Evolutionary conservation across 768 basidiomycete species (phyloP), one percentile per base, ranked within the genome.

Genomic region (Phlegmacium glaucopus): DNA sequence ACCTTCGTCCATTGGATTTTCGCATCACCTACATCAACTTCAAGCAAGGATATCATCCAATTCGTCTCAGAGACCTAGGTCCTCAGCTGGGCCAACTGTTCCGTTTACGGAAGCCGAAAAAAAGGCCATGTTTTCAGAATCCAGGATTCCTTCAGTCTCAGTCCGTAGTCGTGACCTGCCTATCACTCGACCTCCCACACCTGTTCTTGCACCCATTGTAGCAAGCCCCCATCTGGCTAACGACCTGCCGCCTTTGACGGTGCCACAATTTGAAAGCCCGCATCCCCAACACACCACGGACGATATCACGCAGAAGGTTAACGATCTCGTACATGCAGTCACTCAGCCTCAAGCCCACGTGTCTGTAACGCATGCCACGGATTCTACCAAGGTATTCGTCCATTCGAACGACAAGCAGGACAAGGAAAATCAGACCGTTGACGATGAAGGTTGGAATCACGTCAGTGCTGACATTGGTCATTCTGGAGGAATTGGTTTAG

Each of bases 231-330:
- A 44, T 7, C 35, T 41, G 13, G 35, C 42, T 26, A 45, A 29
- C n/a, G 49, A 60, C 37, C 35, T 72, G 22, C 72, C 75, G 17
- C 57, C 71, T 32, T 62, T 78, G 27, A 65, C 66, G 6, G 71
- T 76, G 1, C 78, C 77, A 1, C 67, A 66, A 38, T 66, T 68
- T 9, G 60, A 58, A 1, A 70, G 76, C 36, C 62, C 64, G 22
- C 68, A 70, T 29, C 55, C 72, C 26, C 78, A 75, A 59, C 57
- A 57, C 36, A 64, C 70, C 8, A 69, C 75, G 46, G 72, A 74
- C 34, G 72, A 74, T 16, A 70, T 76, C 34, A 69, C 78, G 12
- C 71, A 72, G 18, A 72, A 72, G 47, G 68, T 76, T 43, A 77
- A 77, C 54, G 54, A 70, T 26, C 64, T 74, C 29, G 64, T 66